A percentile compares a stretch with the other conserved stretches of the same genome.
Conservation (phyloP, 2,329 filamentous ascomycete species). For the Fonsecaea multimorphosa region DNA sequence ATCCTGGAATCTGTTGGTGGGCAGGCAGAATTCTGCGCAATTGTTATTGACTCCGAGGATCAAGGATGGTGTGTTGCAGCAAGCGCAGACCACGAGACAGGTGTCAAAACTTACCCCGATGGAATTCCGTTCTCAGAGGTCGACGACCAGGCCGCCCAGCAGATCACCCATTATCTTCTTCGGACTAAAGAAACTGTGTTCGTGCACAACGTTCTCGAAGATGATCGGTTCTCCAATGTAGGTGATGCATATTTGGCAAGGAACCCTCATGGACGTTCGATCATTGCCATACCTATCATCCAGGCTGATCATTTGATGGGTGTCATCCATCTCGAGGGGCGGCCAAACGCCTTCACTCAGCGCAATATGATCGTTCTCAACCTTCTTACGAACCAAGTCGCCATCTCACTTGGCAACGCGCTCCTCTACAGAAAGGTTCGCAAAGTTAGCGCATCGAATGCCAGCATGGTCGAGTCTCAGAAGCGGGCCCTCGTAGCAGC, state of each 20-base stretch:
- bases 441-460: conserved; percentile 67
- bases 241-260: conserved; percentile 61
- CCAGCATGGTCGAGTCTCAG: conserved; percentile 69
- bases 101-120: conserved; percentile 59
- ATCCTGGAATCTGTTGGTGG: conserved; percentile 68
- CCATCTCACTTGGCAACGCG: conserved; percentile 68
- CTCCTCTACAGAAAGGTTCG: conserved; percentile 66
- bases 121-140: conserved; percentile 63
- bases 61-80: conserved; percentile 66
- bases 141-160: conserved; percentile 65
- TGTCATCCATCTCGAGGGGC: conserved; percentile 66
- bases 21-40: conserved; percentile 63
- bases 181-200: conserved; percentile 69
- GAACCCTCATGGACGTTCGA: conserved; percentile 63
- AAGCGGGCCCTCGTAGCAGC: conserved; percentile 67
- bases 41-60: conserved; percentile 65
- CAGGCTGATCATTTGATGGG: conserved; percentile 66
- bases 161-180: conserved; percentile 67
- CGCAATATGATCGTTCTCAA: conserved; percentile 59
- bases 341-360: conserved; percentile 69
- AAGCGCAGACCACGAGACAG: conserved; percentile 63
- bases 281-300: conserved; percentile 68
- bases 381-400: conserved; percentile 68
- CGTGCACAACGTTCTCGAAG: conserved; percentile 67
- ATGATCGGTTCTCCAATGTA: conserved; percentile 69